Percentiles rank a stretch among this genome's conserved stretches.
These are phyloP conservation scores for Oemleria cerasiformis DNA, from an alignment of 306 rosid species.

Conservation along the genomic window DNA sequence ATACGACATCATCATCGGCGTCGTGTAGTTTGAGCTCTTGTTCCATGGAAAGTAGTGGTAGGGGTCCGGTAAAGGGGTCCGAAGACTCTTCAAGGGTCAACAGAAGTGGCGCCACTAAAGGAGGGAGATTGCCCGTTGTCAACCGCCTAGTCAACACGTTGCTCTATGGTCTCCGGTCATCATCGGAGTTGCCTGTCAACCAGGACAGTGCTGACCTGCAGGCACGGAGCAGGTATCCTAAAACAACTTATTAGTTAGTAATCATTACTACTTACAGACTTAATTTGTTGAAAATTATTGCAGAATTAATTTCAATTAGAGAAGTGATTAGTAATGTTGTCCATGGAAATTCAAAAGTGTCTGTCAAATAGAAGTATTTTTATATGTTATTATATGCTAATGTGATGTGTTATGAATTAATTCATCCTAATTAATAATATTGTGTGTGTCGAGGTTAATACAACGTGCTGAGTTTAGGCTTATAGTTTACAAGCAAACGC, in stretches of 20 bases:
- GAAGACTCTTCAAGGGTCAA: neutral
- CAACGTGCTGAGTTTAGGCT: too few relatives aligned
- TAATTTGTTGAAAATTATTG: neutral
- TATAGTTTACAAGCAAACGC: too few relatives aligned
- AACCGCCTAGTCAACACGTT: constrained; percentile 29
- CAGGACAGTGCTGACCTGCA: constrained; percentile 6
- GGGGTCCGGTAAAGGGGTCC: constrained; percentile 11
- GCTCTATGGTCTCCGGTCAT: constrained; percentile 21
- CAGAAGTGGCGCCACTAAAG: neutral
- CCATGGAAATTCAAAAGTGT: too few relatives aligned
- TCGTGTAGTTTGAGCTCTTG: constrained; percentile 11
- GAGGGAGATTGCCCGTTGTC: constrained; percentile 18
- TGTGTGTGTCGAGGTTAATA: too few relatives aligned
- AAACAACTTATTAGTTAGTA: neutral
- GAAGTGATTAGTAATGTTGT: too few relatives aligned
- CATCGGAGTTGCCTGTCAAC: constrained; percentile 8
- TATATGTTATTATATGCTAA: too few relatives aligned
- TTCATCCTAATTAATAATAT: too few relatives aligned
- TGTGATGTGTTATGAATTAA: too few relatives aligned
- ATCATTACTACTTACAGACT: too few relatives aligned
- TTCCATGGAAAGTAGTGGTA: neutral
- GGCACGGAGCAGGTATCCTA: neutral
- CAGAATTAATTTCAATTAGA: too few relatives aligned
- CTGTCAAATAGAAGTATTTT: too few relatives aligned
- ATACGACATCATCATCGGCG: constrained; percentile 5